phyloP scores from a whole-genome alignment of 345 rosid genomes.

The Syzygium aqueum region DNA sequence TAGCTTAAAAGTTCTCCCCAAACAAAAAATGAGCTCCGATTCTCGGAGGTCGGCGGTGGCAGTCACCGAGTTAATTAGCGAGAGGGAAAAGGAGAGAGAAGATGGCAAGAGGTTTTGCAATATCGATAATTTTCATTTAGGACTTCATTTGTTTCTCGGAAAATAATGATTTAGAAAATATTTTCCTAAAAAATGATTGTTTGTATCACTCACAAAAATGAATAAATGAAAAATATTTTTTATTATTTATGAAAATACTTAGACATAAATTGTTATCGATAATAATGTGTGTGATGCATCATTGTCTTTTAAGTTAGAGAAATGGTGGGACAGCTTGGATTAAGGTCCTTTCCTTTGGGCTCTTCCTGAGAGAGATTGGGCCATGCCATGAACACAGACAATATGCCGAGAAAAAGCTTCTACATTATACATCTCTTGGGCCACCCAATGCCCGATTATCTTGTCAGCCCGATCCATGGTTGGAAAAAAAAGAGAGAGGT shows the following conservation, averaged over 20 bases:
- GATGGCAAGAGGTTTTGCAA: background rate
- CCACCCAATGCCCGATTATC: background rate
- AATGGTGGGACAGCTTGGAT: background rate
- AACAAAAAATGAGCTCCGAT: background rate
- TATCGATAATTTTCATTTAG: background rate
- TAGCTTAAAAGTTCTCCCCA: background rate
- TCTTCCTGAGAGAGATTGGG: background rate
- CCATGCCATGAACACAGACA: background rate
- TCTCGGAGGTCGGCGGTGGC: background rate
- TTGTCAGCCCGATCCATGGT: background rate
- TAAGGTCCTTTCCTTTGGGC: background rate
- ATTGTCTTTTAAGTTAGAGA: background rate
- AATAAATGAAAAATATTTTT: too few relatives aligned
- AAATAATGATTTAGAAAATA: too few relatives aligned
- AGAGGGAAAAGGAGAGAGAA: background rate
- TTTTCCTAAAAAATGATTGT: too few relatives aligned
- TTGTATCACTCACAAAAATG: too few relatives aligned
- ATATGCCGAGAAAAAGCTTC: background rate
- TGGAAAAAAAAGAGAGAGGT: background rate
- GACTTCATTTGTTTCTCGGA: too few relatives aligned
- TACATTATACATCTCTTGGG: background rate
- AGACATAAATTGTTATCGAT: background rate
- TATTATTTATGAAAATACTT: too few relatives aligned
- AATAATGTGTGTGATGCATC: background rate
- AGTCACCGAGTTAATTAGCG: background rate